phyloP scores from a whole-genome alignment of 2,329 filamentous ascomycete species.

The Beauveria varroae region DNA sequence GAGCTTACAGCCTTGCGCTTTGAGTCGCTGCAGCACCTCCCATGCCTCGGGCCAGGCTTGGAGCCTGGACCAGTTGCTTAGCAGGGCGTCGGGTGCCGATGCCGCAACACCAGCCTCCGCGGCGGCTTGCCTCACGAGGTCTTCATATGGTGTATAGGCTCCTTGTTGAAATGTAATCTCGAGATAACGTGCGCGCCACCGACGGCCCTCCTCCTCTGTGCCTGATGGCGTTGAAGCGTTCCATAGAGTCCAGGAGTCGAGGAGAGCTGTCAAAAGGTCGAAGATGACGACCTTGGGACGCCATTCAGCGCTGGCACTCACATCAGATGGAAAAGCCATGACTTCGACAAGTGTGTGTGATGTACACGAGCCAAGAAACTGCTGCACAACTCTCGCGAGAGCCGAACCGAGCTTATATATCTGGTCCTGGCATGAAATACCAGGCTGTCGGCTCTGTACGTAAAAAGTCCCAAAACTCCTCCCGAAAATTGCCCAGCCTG shows the following conservation, averaged over 20 bases:
- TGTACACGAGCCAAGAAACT: not conserved
- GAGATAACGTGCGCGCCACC: conserved; percentile 31
- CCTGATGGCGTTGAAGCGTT: conserved; percentile 22
- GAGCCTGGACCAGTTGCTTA: conserved; percentile 22
- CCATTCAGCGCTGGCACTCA: conserved; percentile 14
- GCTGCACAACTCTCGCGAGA: not conserved
- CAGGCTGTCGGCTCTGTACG: not conserved
- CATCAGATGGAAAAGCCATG: not conserved
- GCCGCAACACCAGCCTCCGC: conserved; percentile 21
- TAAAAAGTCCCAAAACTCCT: not conserved
- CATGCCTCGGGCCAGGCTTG: conserved; percentile 19
- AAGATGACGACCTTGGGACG: conserved; percentile 29
- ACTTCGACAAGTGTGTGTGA: not conserved
- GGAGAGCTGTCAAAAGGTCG: conserved; percentile 32
- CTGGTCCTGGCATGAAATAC: not conserved
- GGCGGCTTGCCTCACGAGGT: conserved; percentile 23
- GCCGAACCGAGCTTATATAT: not conserved
- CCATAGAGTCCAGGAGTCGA: conserved; percentile 34
- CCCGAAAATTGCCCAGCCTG: not conserved
- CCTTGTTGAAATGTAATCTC: conserved; percentile 29
- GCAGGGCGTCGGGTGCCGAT: conserved; percentile 21
- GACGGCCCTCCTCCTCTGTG: conserved; percentile 19
- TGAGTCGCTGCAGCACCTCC: conserved; percentile 17
- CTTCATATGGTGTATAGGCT: conserved; percentile 26
- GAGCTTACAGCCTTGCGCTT: conserved; percentile 22